phyloP scores from a whole-genome alignment of 495 filamentous ascomycete genomes.

The Penicillium atrosanguineum region DNA sequence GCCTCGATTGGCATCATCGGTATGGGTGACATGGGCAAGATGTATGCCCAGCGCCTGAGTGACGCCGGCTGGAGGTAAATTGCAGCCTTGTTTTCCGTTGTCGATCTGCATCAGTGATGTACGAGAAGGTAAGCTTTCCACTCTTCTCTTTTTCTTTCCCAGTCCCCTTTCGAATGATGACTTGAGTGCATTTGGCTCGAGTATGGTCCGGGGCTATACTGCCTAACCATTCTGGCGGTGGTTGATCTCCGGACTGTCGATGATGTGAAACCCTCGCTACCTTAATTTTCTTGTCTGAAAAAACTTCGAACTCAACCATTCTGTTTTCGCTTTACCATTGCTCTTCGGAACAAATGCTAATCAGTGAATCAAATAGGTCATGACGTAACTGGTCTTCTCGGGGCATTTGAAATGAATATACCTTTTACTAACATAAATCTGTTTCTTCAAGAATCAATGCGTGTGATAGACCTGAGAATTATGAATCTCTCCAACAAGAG shows the following conservation, averaged over 20 bases:
- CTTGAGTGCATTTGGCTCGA: slow-evolving; percentile 99
- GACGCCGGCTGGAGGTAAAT: slow-evolving; percentile 92
- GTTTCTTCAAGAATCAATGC: slow-evolving; percentile 73
- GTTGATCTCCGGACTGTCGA: slow-evolving; percentile 54
- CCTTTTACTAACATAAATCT: slow-evolving; percentile 32
- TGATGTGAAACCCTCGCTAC: slow-evolving; percentile 99
- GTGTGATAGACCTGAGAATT: slow-evolving; percentile 85
- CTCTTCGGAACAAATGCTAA: slow-evolving; percentile 9
- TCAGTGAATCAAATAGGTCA: slow-evolving; percentile 1
- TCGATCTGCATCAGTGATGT: slow-evolving; percentile 4
- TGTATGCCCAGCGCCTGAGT: slow-evolving; percentile 89
- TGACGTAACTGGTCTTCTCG: neutral
- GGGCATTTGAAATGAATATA: neutral
- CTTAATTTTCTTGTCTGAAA: slow-evolving; percentile 85
- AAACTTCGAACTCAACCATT: slow-evolving; percentile 10
- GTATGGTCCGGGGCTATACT: slow-evolving; percentile 57
- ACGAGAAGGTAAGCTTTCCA: slow-evolving; percentile 31
- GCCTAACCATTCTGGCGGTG: slow-evolving; percentile 53
- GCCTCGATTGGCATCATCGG: slow-evolving; percentile 89
- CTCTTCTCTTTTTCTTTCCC: slow-evolving; percentile 14
- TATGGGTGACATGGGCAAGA: slow-evolving; percentile 99
- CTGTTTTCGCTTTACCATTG: slow-evolving; percentile 6
- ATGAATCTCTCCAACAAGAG: slow-evolving; percentile 70
- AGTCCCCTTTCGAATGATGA: slow-evolving; percentile 70
- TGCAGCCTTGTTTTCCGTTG: slow-evolving; percentile 8